These are phyloP conservation scores for Escallonia rubra DNA, from an alignment of 129 eudicot species.

Conservation along the genomic window DNA sequence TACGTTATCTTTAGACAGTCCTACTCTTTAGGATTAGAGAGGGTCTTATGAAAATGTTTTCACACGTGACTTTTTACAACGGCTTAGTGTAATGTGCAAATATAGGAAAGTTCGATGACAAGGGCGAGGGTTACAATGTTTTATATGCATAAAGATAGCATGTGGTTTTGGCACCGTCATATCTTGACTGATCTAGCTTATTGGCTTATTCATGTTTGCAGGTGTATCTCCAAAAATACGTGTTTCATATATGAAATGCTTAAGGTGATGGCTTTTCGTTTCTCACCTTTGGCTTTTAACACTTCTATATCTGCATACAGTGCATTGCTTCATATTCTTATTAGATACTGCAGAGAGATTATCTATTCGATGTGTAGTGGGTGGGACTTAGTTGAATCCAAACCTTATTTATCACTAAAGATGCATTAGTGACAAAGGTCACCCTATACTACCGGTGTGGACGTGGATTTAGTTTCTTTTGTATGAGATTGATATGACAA, in stretches of 20 bases:
- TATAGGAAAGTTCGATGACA: no score
- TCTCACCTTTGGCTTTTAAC: constrained; percentile 1
- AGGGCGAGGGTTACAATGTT: not conserved
- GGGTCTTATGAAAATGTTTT: no score
- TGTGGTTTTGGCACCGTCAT: not conserved
- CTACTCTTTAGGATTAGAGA: no score
- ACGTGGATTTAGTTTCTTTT: not conserved
- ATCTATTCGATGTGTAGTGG: not conserved
- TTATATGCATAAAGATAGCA: not conserved
- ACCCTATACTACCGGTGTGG: no score
- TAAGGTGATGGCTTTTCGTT: constrained; percentile 39
- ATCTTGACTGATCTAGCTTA: not conserved
- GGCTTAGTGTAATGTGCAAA: no score
- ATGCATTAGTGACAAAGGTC: no score
- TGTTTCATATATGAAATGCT: constrained; percentile 77
- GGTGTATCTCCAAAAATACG: constrained; percentile 74
- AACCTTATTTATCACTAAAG: no score
- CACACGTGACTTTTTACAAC: no score
- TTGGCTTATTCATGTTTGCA: constrained; percentile 28
- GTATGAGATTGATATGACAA: not conserved
- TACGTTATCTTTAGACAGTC: no score
- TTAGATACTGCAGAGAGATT: not conserved
- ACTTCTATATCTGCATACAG: not conserved
- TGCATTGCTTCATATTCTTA: constrained; percentile 2
- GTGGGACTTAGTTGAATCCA: no score